Evolutionary conservation across 2,329 filamentous ascomycete species (phyloP).

Genomic region (Daldinia sp.): DNA sequence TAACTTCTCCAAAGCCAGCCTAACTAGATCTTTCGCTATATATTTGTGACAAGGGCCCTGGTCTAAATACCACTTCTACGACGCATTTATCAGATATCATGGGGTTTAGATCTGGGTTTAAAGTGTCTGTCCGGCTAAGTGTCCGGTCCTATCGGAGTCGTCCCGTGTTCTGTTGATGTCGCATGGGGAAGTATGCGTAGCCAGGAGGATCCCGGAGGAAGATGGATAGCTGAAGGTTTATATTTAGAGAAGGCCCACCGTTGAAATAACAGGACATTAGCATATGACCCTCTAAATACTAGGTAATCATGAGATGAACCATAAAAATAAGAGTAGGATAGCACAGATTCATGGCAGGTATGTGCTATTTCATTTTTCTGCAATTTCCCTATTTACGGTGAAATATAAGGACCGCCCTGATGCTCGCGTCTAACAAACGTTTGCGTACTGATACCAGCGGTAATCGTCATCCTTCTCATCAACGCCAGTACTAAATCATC

Average conservation of each 20-base stretch:
- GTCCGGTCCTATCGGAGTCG: conserved; percentile 9
- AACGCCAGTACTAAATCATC: neutral
- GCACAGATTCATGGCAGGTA: neutral
- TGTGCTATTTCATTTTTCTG: neutral
- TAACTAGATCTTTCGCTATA: neutral
- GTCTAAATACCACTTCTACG: neutral
- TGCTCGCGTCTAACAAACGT: neutral
- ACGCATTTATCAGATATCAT: neutral
- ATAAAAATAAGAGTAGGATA: neutral
- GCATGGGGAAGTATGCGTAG: conserved; percentile 11
- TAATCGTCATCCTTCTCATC: neutral
- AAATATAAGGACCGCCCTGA: neutral
- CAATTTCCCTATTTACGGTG: neutral
- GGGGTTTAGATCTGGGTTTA: neutral
- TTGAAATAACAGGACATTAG: neutral
- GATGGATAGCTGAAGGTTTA: neutral
- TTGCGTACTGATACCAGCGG: no score
- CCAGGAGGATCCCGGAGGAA: conserved; percentile 1
- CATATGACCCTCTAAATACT: no score
- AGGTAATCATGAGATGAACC: no score
- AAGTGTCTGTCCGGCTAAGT: neutral
- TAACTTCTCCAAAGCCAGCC: neutral
- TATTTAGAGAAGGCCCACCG: neutral
- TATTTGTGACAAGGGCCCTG: neutral
- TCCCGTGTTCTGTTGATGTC: conserved; percentile 3